Evolutionary conservation across 805 yeast species (phyloP), one percentile per base, ranked within the genome.

Genomic region (Pichia eremophila): DNA sequence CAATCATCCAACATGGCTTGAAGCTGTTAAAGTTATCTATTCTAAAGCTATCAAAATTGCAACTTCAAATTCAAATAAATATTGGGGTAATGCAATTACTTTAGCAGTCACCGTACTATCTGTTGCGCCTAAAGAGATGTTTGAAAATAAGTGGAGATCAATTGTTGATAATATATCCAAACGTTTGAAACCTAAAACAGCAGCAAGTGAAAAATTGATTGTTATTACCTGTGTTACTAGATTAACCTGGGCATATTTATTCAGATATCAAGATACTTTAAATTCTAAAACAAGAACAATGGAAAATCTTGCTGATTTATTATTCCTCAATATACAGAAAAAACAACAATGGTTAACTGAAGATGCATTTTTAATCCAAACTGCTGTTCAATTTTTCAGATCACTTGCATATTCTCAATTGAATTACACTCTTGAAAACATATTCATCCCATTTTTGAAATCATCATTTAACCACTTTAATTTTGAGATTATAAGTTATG

Each of bases 1-100:
- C 0, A 91, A 93, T 58, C 95, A 91, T 62, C 99, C 99, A 4
- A 79, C 84, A 1, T 93, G 99, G 99, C 81, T 83, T 0, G 85
- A 80, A 39, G 93, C 96, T 0, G 77, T 88, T 46, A 75, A 75
- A 22, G 67, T 71, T 18, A 78, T 91, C 14, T 81, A 76, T 61
- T 64, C 15, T 77, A 73, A 51, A 48, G 49, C 62, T 74, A 15
- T 73, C 71, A 39, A 63, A 61, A 47, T 75, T 67, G 43, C 71
- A 74, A 68, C 73, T 65, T 48, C 57, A 58, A 39, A 73, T 64
- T 49, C 73, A 54, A 49, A 54, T 22, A 74, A 71, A 54, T 73
- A 69, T 48, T 88, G 96, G 95, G 73, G 78, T 9, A 70, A 77
- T 45, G 77, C 86, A 6, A 72, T 84, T 43, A 77, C 82, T 32